A percentile compares a stretch with the other conserved stretches of the same genome.
Evolutionary conservation across 2,329 filamentous ascomycete genomes (phyloP).

Genomic region (Aspergillus piperis): DNA sequence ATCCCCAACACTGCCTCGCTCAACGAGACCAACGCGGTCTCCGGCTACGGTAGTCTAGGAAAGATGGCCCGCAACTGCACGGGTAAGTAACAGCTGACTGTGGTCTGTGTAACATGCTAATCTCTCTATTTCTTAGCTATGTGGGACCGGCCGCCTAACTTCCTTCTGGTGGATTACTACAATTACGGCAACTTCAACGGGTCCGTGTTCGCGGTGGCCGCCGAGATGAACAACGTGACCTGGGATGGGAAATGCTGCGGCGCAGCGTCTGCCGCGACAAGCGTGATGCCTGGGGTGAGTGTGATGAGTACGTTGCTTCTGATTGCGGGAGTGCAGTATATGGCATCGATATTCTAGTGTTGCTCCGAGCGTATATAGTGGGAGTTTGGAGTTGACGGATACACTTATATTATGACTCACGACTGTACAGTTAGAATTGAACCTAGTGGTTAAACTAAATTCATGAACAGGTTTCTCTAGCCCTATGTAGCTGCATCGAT

Average conservation of each 20-base stretch:
- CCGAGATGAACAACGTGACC: slow-evolving; percentile 69
- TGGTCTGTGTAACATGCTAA: slow-evolving; percentile 17
- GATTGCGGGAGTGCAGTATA: slow-evolving; percentile 26
- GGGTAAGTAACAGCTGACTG: slow-evolving; percentile 32
- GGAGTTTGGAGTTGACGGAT: not conserved
- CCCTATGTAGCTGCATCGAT: no score
- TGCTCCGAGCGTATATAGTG: slow-evolving; percentile 15
- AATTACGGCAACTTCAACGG: slow-evolving; percentile 69
- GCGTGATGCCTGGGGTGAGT: slow-evolving; percentile 20
- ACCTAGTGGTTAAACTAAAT: no score
- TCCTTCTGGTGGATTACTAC: slow-evolving; percentile 84
- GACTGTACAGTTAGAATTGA: slow-evolving; percentile 1
- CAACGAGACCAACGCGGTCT: slow-evolving; percentile 70
- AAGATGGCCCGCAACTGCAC: slow-evolving; percentile 64
- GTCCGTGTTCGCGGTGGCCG: slow-evolving; percentile 75
- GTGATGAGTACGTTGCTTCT: slow-evolving; percentile 26
- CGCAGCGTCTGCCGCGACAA: slow-evolving; percentile 28
- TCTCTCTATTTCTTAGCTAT: slow-evolving; percentile 29
- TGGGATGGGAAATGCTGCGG: slow-evolving; percentile 55
- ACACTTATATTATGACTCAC: not conserved
- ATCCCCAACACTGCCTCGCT: slow-evolving; percentile 71
- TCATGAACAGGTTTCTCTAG: no score
- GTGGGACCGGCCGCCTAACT: slow-evolving; percentile 72
- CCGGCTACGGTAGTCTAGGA: slow-evolving; percentile 68
- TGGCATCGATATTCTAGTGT: slow-evolving; percentile 27